Evolutionary conservation across 768 basidiomycete genomes (phyloP), one percentile per base, ranked within the genome.

Genomic region (Phanerochaete sordida): DNA sequence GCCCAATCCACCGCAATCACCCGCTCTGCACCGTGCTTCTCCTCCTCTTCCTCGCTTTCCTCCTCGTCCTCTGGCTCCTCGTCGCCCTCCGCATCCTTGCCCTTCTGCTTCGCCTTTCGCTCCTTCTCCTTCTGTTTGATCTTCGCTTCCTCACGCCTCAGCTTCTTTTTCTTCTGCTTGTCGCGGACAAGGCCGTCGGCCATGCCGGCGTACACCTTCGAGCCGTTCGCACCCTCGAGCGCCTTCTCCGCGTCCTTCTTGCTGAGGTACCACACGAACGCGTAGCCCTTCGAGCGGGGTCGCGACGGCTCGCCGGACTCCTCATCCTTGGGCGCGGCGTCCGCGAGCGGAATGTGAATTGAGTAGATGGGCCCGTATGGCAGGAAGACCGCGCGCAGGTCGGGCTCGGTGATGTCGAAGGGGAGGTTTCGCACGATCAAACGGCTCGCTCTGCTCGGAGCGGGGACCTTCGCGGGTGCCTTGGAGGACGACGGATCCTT

Each of bases 1-100:
- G 95, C 96, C 93, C 94, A 98, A 76, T 98, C 95, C 27, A 98
- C 96, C 7, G 94, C 93, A 39, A 96, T 91, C 16, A 85, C 76
- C 55, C 94, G 78, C 68, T 83, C 84, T 1, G 72, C 75, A 0
- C 21, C 55, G 39, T 73, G 59, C 62, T 70, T n/a, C n/a, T n/a
- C 71, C 51, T 76, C 76, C 15, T 68, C 75, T 21, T 73, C 72
- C 55, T 72, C 71, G 51, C 72, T 69, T 35, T 73, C 70, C 61
- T 78, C 75, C 51, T 69, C 67, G 62, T 72, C 60, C 65, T 71
- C 64, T 62, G 71, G 59, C 67, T 67, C 64, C 70, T 73, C 65
- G 68, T 72, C 56, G 66, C 63, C 64, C 31, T 63, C 66, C 53
- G 72, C 72, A 15, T 64, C 69, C 39, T 66, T 60, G 31, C 62